These are phyloP conservation scores for Chenopodium quinoa DNA, from an alignment of 148 eudicot genomes.

Conservation along the genomic window DNA sequence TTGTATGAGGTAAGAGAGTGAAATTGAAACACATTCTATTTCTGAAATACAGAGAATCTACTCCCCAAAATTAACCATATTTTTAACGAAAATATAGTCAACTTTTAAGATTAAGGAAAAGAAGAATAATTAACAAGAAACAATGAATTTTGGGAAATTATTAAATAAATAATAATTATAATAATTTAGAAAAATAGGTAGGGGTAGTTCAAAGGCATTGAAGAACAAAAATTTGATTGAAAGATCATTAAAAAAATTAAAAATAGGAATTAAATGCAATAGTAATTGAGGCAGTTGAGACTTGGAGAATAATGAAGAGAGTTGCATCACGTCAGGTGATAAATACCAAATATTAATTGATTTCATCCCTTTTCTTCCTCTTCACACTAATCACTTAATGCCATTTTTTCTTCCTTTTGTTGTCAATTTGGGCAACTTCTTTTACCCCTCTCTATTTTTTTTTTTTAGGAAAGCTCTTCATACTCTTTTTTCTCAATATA, in stretches of 20 bases:
- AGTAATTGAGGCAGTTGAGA: slow-evolving; percentile 78
- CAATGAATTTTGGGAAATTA: not conserved
- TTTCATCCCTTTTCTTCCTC: slow-evolving; percentile 12
- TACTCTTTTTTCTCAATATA: not conserved
- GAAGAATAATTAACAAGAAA: not conserved
- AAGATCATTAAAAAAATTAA: not conserved
- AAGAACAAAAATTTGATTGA: not conserved
- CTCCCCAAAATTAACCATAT: not conserved
- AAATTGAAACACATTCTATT: not conserved
- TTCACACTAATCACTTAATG: slow-evolving; percentile 30
- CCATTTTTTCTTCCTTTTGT: slow-evolving; percentile 18
- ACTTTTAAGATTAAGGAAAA: not conserved
- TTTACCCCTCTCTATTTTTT: not conserved
- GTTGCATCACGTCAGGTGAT: slow-evolving; percentile 55
- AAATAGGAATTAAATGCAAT: slow-evolving; percentile 55
- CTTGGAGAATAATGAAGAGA: slow-evolving; percentile 35
- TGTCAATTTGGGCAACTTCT: slow-evolving; percentile 19
- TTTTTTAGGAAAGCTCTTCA: not conserved
- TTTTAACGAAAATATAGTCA: not conserved
- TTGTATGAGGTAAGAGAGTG: not conserved
- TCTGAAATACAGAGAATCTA: not conserved
- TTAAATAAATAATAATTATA: too few species aligned
- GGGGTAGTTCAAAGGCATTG: slow-evolving; percentile 11
- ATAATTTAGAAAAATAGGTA: not conserved
- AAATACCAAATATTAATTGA: slow-evolving; percentile 43